A percentile compares a stretch with the other conserved stretches of the same genome.
Evolutionary conservation across 805 yeast species (phyloP).

Genomic region (Candida sonorensis): DNA sequence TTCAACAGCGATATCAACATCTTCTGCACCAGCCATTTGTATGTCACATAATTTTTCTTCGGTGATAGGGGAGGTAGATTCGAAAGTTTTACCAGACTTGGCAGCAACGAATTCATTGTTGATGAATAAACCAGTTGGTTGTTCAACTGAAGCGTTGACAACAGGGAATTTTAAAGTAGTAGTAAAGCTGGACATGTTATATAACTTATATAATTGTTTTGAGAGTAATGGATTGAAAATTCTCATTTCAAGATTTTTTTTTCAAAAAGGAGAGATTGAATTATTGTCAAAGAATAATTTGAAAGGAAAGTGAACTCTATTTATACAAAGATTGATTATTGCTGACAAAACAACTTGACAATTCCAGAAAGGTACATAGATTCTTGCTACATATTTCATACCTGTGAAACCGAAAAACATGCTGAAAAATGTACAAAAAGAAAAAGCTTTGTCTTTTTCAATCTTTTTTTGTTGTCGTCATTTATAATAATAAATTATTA

Average conservation of each 20-base stretch:
- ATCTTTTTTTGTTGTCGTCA: too few relatives aligned
- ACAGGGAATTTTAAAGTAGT: constrained; percentile 28
- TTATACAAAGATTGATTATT: too few relatives aligned
- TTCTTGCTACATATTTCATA: too few relatives aligned
- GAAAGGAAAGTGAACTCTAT: neutral
- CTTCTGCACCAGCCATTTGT: constrained; percentile 71
- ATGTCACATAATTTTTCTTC: constrained; percentile 64
- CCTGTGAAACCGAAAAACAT: too few relatives aligned
- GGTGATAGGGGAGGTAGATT: constrained; percentile 59
- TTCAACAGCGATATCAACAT: constrained; percentile 77
- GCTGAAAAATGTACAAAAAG: too few relatives aligned
- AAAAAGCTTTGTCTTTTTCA: too few relatives aligned
- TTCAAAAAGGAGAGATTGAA: too few relatives aligned
- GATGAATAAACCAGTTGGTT: constrained; percentile 54
- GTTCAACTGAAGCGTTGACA: constrained; percentile 27
- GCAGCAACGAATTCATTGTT: constrained; percentile 56
- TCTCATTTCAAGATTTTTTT: neutral
- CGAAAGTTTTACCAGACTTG: constrained; percentile 51
- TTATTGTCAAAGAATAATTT: too few relatives aligned
- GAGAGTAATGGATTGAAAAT: neutral
- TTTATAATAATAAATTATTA: too few relatives aligned
- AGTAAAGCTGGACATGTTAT: constrained; percentile 14
- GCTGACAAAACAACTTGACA: too few relatives aligned
- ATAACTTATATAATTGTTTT: constrained; percentile 1
- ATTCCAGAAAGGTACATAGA: too few relatives aligned